A percentile compares a stretch with the other conserved stretches of the same genome.
phyloP scores from a whole-genome alignment of 768 basidiomycete genomes.

The Gloeophyllum trabeum region DNA sequence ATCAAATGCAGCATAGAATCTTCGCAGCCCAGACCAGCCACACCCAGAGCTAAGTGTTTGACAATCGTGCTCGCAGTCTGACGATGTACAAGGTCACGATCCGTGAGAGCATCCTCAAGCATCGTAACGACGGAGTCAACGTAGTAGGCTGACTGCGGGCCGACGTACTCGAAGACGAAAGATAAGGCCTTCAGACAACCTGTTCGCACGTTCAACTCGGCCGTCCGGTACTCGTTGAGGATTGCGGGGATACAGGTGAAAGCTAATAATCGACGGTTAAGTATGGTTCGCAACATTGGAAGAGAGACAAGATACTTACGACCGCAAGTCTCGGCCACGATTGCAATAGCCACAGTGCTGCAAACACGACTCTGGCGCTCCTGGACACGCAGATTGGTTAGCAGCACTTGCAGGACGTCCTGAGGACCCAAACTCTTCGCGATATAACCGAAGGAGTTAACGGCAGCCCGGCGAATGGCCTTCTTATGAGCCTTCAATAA shows the following conservation, averaged over 20 bases:
- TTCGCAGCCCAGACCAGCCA: slow-evolving; percentile 94
- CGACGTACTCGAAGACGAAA: slow-evolving; percentile 99
- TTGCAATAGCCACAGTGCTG: slow-evolving; percentile 95
- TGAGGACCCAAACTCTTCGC: slow-evolving; percentile 99
- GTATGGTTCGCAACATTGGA: background rate
- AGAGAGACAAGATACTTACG: slow-evolving; percentile 21
- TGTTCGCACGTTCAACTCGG: slow-evolving; percentile 96
- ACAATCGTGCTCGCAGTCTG: slow-evolving; percentile 98
- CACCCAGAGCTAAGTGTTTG: slow-evolving; percentile 94
- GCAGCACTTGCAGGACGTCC: slow-evolving; percentile 89
- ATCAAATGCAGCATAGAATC: slow-evolving; percentile 96
- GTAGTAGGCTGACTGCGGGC: slow-evolving; percentile 93
- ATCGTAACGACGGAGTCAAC: slow-evolving; percentile 95
- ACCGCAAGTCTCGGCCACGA: slow-evolving; percentile 90
- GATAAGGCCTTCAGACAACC: slow-evolving; percentile 98
- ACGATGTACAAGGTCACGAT: slow-evolving; percentile 95
- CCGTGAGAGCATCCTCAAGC: slow-evolving; percentile 96
- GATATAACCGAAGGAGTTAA: slow-evolving; percentile 99
- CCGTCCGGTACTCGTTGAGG: slow-evolving; percentile 95
- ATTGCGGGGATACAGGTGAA: slow-evolving; percentile 99
- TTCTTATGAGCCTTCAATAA: slow-evolving; percentile 98
- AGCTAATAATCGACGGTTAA: slow-evolving; percentile 24
- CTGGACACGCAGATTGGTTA: slow-evolving; percentile 96
- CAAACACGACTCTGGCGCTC: slow-evolving; percentile 99
- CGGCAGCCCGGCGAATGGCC: slow-evolving; percentile 95